These are phyloP conservation scores for Curvularia sp. DNA, from an alignment of 2,329 filamentous ascomycete species.

Conservation along the genomic window DNA sequence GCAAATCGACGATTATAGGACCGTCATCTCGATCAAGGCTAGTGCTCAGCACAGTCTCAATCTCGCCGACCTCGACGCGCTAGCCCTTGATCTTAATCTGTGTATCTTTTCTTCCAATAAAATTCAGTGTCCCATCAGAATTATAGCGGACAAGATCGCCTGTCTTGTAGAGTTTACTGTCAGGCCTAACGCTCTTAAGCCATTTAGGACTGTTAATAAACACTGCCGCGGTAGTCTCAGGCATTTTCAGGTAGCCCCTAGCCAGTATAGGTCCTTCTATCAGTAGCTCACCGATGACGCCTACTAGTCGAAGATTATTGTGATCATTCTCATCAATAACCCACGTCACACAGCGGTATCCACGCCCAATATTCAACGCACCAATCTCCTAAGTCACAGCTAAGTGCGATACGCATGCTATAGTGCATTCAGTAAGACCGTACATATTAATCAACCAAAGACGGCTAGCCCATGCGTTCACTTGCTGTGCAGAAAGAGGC, in stretches of 20 bases:
- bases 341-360: not conserved
- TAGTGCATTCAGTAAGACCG: not conserved
- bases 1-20: constrained; percentile 1
- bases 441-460: not conserved
- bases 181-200: not conserved
- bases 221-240: not conserved
- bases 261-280: not conserved
- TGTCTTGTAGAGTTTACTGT: not conserved
- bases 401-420: not conserved
- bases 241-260: not conserved
- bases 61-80: not conserved
- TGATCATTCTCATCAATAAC: not conserved
- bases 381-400: not conserved
- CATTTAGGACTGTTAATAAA: not conserved
- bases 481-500: not conserved
- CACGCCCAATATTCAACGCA: not conserved
- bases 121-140: not conserved
- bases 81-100: not conserved
- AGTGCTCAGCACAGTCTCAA: not conserved
- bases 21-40: not conserved
- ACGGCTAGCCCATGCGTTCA: not conserved
- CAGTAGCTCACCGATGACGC: not conserved
- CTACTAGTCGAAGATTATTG: not conserved
- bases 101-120: not conserved
- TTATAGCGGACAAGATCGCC: not conserved